These are phyloP conservation scores for Ophiostoma ulmi DNA, from an alignment of 2,329 filamentous ascomycete genomes.

Conservation along the genomic window DNA sequence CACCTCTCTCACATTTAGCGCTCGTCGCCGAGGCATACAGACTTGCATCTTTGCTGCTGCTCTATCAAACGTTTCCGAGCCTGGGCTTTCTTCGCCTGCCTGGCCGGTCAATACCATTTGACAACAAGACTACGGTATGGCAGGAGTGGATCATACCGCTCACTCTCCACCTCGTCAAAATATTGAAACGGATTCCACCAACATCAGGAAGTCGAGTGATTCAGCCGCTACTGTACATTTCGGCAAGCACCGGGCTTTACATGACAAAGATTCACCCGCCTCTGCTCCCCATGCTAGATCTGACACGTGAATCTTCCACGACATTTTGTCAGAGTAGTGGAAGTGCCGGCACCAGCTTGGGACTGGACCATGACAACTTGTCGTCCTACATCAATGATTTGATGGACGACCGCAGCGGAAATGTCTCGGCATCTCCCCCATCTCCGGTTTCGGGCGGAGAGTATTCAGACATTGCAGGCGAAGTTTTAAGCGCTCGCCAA, in stretches of 20 bases:
- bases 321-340: neutral
- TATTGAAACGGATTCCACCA: slow-evolving; percentile 1
- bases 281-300: neutral
- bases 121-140: slow-evolving; percentile 14
- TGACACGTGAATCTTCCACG: neutral
- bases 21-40: slow-evolving; percentile 12
- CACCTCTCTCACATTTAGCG: neutral
- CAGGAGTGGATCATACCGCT: slow-evolving; percentile 14
- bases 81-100: slow-evolving; percentile 6
- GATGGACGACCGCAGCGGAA: slow-evolving; percentile 1
- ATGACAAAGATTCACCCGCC: slow-evolving; percentile 6
- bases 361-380: neutral
- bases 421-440: slow-evolving; percentile 9
- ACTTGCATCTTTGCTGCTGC: slow-evolving; percentile 6
- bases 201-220: slow-evolving; percentile 14
- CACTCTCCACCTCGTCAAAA: slow-evolving; percentile 2
- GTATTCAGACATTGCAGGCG: neutral
- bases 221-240: slow-evolving; percentile 11
- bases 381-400: slow-evolving; percentile 7
- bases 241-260: slow-evolving; percentile 7
- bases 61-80: slow-evolving; percentile 13
- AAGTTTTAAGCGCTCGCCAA: slow-evolving; percentile 1
- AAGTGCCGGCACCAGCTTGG: neutral
- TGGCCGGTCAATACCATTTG: slow-evolving; percentile 4
- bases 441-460: slow-evolving; percentile 9